Base-by-base conservation (phyloP, 805 yeast species). In the Brettanomyces anomalus region DNA sequence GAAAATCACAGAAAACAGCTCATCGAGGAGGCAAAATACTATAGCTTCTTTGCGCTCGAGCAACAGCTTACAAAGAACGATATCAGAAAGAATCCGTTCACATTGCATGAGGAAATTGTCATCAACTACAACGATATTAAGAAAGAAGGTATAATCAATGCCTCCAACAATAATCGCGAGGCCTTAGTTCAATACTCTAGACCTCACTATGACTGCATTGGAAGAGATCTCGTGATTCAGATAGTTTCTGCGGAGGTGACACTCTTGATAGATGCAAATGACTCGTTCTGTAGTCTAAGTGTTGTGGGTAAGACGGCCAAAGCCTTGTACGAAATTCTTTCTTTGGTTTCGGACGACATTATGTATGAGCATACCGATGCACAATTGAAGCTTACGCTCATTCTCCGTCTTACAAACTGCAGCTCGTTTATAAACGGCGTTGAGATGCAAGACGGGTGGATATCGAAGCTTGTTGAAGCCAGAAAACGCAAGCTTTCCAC, bases 11-110 rank as follows among this genome's bases (percentile, higher is more conserved):
- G 96, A 35, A 57, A 62, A 8, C 58, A 74, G 14, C 64, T 88
- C 45, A 58, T 81, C 7, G 68, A 68, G 41, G 97, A 88, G 55
- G 84, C 94, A 49, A 69, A 74, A 37, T 88, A 83, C 61, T 88
- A 85, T 58, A 68, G 90, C 38, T 81, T 88, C 51, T 64, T 76
- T 38, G 87, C 79, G 32, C 65, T 88, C 33, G 94, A 84, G 56
- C 95, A 87, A 62, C 62, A 70, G 46, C 56, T 88, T 19, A 60
- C 83, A n/a, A 71, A 72, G 39, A 75, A 72, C 51, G 58, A 58
- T 21, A 67, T 82, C 11, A 46, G 62, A 1, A 57, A 58, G 38
- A 81, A 84, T 50, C 82, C 85, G 0, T 68, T 75, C 48, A 55
- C 68, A 0, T 51, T 56, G 2, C 47, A 51, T 1, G 77, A 78